Conservation (phyloP, 2,329 filamentous ascomycete genomes). For the Dryadomyces quercus-mongolicae region DNA sequence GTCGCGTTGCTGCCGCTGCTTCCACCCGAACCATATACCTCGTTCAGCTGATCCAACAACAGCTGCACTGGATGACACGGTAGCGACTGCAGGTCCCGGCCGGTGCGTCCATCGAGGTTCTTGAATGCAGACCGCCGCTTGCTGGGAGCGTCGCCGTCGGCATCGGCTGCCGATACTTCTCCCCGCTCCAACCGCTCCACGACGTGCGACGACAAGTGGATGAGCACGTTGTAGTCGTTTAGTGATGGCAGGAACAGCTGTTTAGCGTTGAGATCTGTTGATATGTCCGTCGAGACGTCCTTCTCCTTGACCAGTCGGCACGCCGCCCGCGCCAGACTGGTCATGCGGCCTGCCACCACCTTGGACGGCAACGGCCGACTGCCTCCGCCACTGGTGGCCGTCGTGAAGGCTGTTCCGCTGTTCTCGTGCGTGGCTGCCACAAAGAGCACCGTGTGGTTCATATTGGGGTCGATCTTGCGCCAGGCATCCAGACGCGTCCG, state of each 20-base stretch:
- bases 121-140: slow-evolving; percentile 50
- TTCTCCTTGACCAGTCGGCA: slow-evolving; percentile 45
- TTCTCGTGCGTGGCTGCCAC: slow-evolving; percentile 67
- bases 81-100: slow-evolving; percentile 30
- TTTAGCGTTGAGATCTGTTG: slow-evolving; percentile 36
- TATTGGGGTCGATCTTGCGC: slow-evolving; percentile 76
- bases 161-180: slow-evolving; percentile 18
- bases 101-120: slow-evolving; percentile 58
- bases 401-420: slow-evolving; percentile 71
- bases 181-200: slow-evolving; percentile 28
- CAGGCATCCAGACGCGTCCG: slow-evolving; percentile 64
- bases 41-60: slow-evolving; percentile 56
- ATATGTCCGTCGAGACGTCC: background rate
- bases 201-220: slow-evolving; percentile 52
- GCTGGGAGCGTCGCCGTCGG: background rate
- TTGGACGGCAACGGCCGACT: slow-evolving; percentile 48
- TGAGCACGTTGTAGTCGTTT: slow-evolving; percentile 73
- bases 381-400: slow-evolving; percentile 26
- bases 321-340: slow-evolving; percentile 66
- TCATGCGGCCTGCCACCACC: slow-evolving; percentile 76
- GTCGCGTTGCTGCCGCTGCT: slow-evolving; percentile 19
- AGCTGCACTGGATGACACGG: slow-evolving; percentile 48
- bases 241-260: slow-evolving; percentile 62
- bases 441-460: slow-evolving; percentile 75
- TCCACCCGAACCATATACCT: slow-evolving; percentile 38